These are phyloP conservation scores for Scopulariopsis brevicaulis DNA, from an alignment of 2,329 filamentous ascomycete genomes.

Conservation along the genomic window DNA sequence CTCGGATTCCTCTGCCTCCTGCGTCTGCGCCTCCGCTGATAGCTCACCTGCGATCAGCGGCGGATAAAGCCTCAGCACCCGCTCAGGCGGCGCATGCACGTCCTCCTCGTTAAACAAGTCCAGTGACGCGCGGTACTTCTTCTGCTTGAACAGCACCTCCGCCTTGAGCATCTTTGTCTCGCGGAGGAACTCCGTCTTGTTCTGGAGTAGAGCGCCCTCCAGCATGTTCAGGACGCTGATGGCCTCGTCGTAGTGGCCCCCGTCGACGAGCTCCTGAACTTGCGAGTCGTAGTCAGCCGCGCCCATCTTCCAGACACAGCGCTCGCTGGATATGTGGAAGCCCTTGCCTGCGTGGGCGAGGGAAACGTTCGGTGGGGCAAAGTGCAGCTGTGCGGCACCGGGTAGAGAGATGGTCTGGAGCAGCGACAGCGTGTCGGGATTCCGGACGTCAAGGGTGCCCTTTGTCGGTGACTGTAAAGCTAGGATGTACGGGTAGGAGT, in stretches of 20 bases:
- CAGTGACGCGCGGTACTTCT: slow-evolving; percentile 75
- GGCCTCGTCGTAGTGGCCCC: slow-evolving; percentile 74
- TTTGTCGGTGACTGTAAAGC: slow-evolving; percentile 75
- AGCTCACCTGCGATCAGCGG: slow-evolving; percentile 72
- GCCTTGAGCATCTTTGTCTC: slow-evolving; percentile 90
- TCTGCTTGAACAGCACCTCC: slow-evolving; percentile 68
- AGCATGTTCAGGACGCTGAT: slow-evolving; percentile 82
- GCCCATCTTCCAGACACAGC: slow-evolving; percentile 92
- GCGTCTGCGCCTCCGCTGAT: slow-evolving; percentile 38
- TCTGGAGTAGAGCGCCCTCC: slow-evolving; percentile 77
- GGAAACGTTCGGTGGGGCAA: slow-evolving; percentile 84
- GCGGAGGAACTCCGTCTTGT: slow-evolving; percentile 71
- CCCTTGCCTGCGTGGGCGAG: slow-evolving; percentile 94
- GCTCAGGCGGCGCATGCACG: slow-evolving; percentile 78
- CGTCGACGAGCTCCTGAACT: slow-evolving; percentile 67
- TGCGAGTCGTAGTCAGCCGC: slow-evolving; percentile 86
- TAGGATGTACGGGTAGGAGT: slow-evolving; percentile 92
- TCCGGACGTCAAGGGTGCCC: slow-evolving; percentile 79
- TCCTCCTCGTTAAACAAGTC: slow-evolving; percentile 79
- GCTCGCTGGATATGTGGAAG: slow-evolving; percentile 85
- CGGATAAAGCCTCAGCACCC: slow-evolving; percentile 78
- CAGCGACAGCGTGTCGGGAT: slow-evolving; percentile 82
- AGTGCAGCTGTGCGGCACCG: slow-evolving; percentile 75
- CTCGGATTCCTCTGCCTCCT: slow-evolving; percentile 32
- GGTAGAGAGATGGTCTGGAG: slow-evolving; percentile 77